Base-by-base conservation (phyloP, 768 basidiomycete species). In the Boletus reticuloceps region DNA sequence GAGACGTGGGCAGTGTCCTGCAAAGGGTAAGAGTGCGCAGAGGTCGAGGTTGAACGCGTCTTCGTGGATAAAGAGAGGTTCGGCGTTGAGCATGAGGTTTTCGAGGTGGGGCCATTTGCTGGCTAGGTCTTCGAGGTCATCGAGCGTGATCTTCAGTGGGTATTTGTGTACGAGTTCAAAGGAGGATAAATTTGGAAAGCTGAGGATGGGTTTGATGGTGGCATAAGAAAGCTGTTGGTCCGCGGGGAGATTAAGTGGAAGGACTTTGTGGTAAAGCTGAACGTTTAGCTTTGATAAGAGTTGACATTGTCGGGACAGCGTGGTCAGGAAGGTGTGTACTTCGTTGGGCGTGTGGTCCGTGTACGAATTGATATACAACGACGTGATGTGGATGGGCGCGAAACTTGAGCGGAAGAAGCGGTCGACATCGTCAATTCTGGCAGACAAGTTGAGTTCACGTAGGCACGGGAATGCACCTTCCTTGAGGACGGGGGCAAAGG, bases 391-490 rank as follows among this genome's bases (percentile, higher is more conserved):
- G 6, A 63, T 60, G 0, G 85, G 85, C 0, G 80, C 72, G 53
- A 75, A 82, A 5, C 71, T 58, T 3, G 66, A 63, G 34, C 69
- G 64, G 50, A 86, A 65, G 65, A 86, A 80, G 5, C 65, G 66
- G 6, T 76, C 67, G 20, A 79, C 68, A 50, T 83, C 75, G 6
- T 70, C 68, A 25, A 83, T 72, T n/a, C 68, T 60, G 12, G 73
- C 73, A 17, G 79, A 80, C 45, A 82, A 57, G 5, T 76, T 79
- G 39, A 84, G 72, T 54, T 85, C 83, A 64, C 71, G 77, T 5
- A 86, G 70, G 2, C 74, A 69, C 0, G 81, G 81, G 62, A 85
- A 86, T 0, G 80, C 77, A 20, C 78, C 81, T 59, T 80, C 73
- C 20, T 64, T 39, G 16, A 84, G 65, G 4, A 55, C 58, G 1